Evolutionary conservation across 1,139 yeast genomes (phyloP), one percentile per base, ranked within the genome.

Genomic region (Pichia sp.): DNA sequence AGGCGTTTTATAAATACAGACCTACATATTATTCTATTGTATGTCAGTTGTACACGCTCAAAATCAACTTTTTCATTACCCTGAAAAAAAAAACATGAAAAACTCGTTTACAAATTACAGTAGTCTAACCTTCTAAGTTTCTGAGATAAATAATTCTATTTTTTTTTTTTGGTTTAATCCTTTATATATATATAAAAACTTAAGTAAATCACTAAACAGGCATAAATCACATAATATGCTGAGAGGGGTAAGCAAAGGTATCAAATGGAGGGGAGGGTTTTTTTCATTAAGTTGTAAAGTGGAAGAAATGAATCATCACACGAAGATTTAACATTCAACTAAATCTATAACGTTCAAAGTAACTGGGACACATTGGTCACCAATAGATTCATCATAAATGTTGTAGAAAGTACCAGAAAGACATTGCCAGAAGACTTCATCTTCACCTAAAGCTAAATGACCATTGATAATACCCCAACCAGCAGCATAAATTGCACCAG

Each of bases 401-500:
- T 85, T 85, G 82, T 81, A 83, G 80, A 85, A 84, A 61, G 76
- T 74, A 60, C 94, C 94, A 38, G 88, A 82, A 58, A 75, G 68
- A 74, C 94, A 85, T 73, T 83, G 87, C 77, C 76, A 84, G 80
- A 85, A 85, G 56, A 70, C 68, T 52, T 75, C 73, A 51, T 68
- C 65, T 65, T 71, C 70, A 69, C 92, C 92, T 56, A 84, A 70
- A 52, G 87, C 84, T 67, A 85, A 76, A 73, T 73, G 67, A 59
- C 88, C 88, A 47, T 79, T 84, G 51, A 80, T 72, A 59, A 83
- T 71, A 49, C 84, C 72, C 94, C 92, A 85, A 59, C 94, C 94
- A 53, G 80, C 85, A 64, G 94, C 92, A 71, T 80, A 84, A 68
- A 85, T 81, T 59, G 89, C 75, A 68, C 92, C 94, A 50, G 90